Conservation (phyloP, 768 basidiomycete species). For the Tricholoma bakamatsutake region DNA sequence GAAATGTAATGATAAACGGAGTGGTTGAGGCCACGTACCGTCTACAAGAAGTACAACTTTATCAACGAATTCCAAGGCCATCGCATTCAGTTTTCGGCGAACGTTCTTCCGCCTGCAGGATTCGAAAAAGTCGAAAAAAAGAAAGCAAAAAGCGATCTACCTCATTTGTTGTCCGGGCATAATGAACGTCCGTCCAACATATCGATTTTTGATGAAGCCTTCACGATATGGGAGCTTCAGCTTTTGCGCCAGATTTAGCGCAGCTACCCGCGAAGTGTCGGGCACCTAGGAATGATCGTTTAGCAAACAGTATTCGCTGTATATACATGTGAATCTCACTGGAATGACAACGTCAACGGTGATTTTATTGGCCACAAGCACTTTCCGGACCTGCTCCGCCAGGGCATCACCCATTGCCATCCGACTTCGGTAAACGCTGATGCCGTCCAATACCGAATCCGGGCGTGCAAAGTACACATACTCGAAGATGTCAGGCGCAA, state of each 20-base stretch:
- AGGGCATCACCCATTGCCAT: constrained; percentile 99
- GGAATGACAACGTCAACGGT: constrained; percentile 96
- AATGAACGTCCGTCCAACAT: constrained; percentile 97
- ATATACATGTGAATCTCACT: constrained; percentile 32
- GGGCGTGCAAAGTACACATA: constrained; percentile 98
- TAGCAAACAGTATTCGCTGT: not conserved
- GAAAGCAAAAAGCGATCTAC: constrained; percentile 26
- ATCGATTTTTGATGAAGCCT: constrained; percentile 98
- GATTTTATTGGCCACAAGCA: constrained; percentile 62
- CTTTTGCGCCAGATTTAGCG: constrained; percentile 90
- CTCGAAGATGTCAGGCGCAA: constrained; percentile 98
- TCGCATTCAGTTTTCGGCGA: constrained; percentile 91
- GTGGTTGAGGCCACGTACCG: constrained; percentile 42
- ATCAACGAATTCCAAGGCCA: constrained; percentile 91
- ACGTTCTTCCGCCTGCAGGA: constrained; percentile 83
- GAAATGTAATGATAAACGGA: not conserved
- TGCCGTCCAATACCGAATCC: constrained; percentile 94
- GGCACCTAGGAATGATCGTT: constrained; percentile 55
- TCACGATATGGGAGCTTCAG: constrained; percentile 90
- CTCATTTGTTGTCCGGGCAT: constrained; percentile 99
- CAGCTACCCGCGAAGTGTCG: constrained; percentile 94
- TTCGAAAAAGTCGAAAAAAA: not conserved
- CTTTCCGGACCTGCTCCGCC: constrained; percentile 76
- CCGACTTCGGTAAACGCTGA: constrained; percentile 94
- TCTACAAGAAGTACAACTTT: constrained; percentile 96